phyloP scores from a whole-genome alignment of 2,329 filamentous ascomycete genomes.

The Leptographium procerum region DNA sequence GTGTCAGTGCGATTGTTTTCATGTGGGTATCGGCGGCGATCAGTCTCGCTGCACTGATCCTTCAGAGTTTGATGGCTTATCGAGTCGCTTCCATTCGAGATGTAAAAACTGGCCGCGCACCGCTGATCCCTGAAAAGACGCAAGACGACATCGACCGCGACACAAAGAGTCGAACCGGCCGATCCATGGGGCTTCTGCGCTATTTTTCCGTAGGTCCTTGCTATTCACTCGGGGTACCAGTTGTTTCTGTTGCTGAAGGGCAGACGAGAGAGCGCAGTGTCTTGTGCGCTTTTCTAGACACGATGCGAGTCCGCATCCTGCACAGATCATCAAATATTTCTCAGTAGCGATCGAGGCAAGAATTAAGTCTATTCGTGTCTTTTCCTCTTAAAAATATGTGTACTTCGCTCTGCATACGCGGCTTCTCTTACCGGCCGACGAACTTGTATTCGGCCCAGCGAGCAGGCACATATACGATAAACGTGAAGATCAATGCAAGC shows the following conservation, averaged over 20 bases:
- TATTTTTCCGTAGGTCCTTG: background rate
- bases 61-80: conserved; percentile 69
- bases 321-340: background rate
- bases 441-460: conserved; percentile 36
- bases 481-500: conserved; percentile 37
- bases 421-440: conserved; percentile 22
- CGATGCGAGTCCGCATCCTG: background rate
- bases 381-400: background rate
- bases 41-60: conserved; percentile 55
- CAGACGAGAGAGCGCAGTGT: background rate
- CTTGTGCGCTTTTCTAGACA: background rate
- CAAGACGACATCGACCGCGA: background rate
- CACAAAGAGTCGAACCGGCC: background rate
- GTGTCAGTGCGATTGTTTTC: conserved; percentile 67
- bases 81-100: conserved; percentile 51
- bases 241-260: background rate
- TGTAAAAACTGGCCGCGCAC: conserved; percentile 28
- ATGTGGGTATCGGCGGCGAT: conserved; percentile 75
- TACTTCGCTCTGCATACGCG: background rate
- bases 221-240: too few relatives aligned
- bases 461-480: conserved; percentile 33
- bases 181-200: background rate
- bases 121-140: background rate
- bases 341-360: background rate
- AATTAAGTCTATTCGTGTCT: background rate